Percentiles rank a stretch among this genome's conserved stretches.
Conservation (phyloP, 805 yeast species). For the Saccharomycopsis sp. region DNA sequence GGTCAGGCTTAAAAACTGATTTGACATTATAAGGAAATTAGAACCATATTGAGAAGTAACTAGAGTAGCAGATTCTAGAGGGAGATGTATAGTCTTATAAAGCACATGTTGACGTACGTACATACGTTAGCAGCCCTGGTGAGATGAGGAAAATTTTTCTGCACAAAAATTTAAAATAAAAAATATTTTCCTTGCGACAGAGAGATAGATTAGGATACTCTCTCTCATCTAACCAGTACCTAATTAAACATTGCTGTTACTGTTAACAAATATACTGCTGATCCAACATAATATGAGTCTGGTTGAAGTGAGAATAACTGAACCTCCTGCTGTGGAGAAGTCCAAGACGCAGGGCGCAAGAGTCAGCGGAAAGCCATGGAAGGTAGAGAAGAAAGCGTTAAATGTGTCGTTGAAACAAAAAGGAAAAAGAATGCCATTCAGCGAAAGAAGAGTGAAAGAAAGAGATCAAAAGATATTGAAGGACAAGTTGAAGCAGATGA, state of each 20-base stretch:
- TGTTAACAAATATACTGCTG: background rate
- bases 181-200: no score
- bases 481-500: constrained; percentile 61
- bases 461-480: constrained; percentile 61
- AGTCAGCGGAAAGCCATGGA: constrained; percentile 71
- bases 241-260: no score
- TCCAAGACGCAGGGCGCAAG: constrained; percentile 37
- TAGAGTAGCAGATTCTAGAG: no score
- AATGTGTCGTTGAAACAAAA: constrained; percentile 42
- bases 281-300: background rate
- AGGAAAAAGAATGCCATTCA: constrained; percentile 48
- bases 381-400: constrained; percentile 58
- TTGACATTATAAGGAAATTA: no score
- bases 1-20: no score
- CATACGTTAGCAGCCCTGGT: no score
- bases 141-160: no score
- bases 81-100: no score
- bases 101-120: no score
- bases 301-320: background rate
- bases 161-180: no score
- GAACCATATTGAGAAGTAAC: no score
- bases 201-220: no score
- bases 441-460: constrained; percentile 63
- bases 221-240: background rate
- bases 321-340: background rate